A percentile compares a stretch with the other conserved stretches of the same genome.
phyloP scores from a whole-genome alignment of 495 filamentous ascomycete species.

The Tuber microsphaerosporum region DNA sequence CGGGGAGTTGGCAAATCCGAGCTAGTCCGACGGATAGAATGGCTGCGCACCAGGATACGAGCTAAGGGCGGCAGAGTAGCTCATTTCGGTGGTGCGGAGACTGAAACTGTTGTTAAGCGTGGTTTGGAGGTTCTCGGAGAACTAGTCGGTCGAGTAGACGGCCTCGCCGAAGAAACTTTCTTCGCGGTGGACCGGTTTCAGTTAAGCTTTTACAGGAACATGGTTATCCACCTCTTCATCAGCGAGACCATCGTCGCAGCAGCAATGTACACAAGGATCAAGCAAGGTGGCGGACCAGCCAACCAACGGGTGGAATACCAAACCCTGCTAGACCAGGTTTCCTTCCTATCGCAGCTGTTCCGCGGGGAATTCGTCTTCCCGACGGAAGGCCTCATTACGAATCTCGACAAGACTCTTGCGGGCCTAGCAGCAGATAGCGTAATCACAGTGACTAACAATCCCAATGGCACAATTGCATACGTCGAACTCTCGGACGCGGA shows the following conservation, averaged over 20 bases:
- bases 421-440: conserved; percentile 74
- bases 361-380: conserved; percentile 95
- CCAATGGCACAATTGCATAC: conserved; percentile 51
- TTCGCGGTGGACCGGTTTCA: conserved; percentile 95
- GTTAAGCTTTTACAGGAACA: conserved; percentile 94
- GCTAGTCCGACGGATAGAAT: conserved; percentile 77
- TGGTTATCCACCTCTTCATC: conserved; percentile 97
- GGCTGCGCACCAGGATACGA: conserved; percentile 75
- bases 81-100: conserved; percentile 75
- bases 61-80: conserved; percentile 84
- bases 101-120: conserved; percentile 74
- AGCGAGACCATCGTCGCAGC: conserved; percentile 81
- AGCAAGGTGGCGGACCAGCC: conserved; percentile 73
- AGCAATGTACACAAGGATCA: conserved; percentile 81
- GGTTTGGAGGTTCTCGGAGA: conserved; percentile 86
- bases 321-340: conserved; percentile 65
- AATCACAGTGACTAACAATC: conserved; percentile 53
- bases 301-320: conserved; percentile 70
- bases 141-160: conserved; percentile 70
- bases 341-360: conserved; percentile 87
- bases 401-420: conserved; percentile 68
- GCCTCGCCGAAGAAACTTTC: conserved; percentile 78
- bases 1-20: conserved; percentile 84
- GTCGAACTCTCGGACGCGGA: conserved; percentile 71
- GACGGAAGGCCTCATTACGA: conserved; percentile 68